Conservation (phyloP, 176 grass and related monocot species). For the Ensete ventricosum region DNA sequence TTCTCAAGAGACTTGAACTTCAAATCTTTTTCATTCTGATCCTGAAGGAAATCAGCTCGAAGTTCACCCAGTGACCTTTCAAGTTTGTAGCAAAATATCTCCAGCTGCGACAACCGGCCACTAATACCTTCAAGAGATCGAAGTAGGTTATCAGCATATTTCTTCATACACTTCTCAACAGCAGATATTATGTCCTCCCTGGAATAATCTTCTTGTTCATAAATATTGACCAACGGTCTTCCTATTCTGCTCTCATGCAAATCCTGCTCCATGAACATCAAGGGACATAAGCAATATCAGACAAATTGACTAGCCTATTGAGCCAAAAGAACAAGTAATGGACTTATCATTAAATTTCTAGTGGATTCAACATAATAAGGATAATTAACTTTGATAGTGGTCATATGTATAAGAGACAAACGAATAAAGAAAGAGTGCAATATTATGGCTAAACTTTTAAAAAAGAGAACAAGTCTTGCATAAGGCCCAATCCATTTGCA, state of each 20-base stretch:
- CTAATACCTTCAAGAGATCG: conserved; percentile 78
- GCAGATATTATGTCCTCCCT: conserved; percentile 43
- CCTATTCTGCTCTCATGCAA: conserved; percentile 43
- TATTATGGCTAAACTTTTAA: too few species aligned
- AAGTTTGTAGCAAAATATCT: conserved; percentile 86
- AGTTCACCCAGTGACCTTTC: conserved; percentile 88
- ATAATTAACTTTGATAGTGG: background rate
- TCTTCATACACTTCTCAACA: conserved; percentile 93
- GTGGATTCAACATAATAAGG: background rate
- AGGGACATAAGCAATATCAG: background rate
- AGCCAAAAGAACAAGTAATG: background rate
- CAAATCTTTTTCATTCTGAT: conserved; percentile 45
- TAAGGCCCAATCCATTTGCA: too few species aligned
- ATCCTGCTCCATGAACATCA: conserved; percentile 35
- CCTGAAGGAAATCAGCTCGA: conserved; percentile 67
- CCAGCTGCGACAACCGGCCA: conserved; percentile 74
- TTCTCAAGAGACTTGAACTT: conserved; percentile 72
- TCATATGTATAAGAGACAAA: too few species aligned
- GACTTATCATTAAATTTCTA: background rate
- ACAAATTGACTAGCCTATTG: background rate
- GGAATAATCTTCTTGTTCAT: conserved; percentile 56
- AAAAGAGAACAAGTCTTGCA: too few species aligned
- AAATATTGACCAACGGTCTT: conserved; percentile 64
- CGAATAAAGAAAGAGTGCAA: too few species aligned
- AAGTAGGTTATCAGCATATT: conserved; percentile 85